Evolutionary conservation across 1,139 yeast species (phyloP).

Genomic region (Schwanniomyces etchellsii): DNA sequence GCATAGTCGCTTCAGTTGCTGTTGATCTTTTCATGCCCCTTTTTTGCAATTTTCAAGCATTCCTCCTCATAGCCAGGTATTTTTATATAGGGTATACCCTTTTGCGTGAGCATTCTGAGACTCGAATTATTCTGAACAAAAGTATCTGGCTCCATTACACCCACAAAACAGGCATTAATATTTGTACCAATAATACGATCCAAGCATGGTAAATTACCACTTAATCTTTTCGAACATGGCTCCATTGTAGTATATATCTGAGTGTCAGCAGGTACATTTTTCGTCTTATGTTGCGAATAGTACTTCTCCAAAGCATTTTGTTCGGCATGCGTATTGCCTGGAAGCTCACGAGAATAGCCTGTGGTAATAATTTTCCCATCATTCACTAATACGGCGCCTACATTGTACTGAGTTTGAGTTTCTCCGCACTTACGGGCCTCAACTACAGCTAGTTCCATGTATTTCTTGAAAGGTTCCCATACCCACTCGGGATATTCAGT

Average conservation of each 20-base stretch:
- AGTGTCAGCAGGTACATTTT: constrained; percentile 65
- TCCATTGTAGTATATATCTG: constrained; percentile 96
- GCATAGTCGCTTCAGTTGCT: background rate
- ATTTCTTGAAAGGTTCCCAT: constrained; percentile 46
- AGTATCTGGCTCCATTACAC: constrained; percentile 85
- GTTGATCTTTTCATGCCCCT: constrained; percentile 51
- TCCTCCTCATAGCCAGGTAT: constrained; percentile 82
- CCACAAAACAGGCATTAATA: constrained; percentile 79
- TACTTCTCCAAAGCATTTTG: constrained; percentile 89
- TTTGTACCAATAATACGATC: constrained; percentile 60
- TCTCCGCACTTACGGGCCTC: constrained; percentile 81
- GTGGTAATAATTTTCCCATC: constrained; percentile 63
- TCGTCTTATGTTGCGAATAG: constrained; percentile 28
- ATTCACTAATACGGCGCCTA: constrained; percentile 81
- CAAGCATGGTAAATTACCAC: constrained; percentile 88
- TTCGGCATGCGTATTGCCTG: constrained; percentile 97
- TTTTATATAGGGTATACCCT: constrained; percentile 68
- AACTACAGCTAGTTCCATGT: constrained; percentile 59
- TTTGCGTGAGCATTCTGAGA: constrained; percentile 40
- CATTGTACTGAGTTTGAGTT: constrained; percentile 84
- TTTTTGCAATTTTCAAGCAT: constrained; percentile 66
- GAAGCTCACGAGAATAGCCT: constrained; percentile 86
- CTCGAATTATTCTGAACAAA: constrained; percentile 80
- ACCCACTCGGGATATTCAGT: constrained; percentile 92
- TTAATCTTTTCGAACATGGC: constrained; percentile 84